Evolutionary conservation across 2,329 filamentous ascomycete species (phyloP).

Genomic region (Aspergillus aculeatus): DNA sequence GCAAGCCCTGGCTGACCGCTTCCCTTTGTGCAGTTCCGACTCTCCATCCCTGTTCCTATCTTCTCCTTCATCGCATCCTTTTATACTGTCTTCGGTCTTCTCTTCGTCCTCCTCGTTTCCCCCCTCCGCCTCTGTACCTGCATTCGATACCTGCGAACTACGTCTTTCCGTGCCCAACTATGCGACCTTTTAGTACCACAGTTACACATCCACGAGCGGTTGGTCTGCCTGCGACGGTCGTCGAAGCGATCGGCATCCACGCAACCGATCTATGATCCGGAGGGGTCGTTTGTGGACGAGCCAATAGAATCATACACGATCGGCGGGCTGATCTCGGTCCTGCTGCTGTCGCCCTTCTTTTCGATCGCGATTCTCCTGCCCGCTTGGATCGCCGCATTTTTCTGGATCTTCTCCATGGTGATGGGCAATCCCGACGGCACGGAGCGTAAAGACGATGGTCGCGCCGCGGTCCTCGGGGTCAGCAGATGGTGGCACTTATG

Average conservation of each 20-base stretch:
- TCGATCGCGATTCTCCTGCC: conserved; percentile 57
- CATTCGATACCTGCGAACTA: conserved; percentile 43
- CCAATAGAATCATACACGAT: conserved; percentile 37
- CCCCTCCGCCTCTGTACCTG: conserved; percentile 56
- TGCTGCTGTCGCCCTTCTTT: conserved; percentile 56
- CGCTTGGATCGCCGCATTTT: conserved; percentile 59
- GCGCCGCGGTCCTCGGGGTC: conserved; percentile 58
- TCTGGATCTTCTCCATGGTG: conserved; percentile 62
- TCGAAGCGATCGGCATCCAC: conserved; percentile 27
- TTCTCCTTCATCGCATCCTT: conserved; percentile 55
- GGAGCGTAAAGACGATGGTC: conserved; percentile 60
- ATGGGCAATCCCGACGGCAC: conserved; percentile 62
- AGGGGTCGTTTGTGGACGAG: conserved; percentile 26
- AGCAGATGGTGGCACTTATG: conserved; percentile 61
- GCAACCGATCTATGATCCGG: conserved; percentile 41
- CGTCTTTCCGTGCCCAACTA: conserved; percentile 51
- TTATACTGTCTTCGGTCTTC: conserved; percentile 54
- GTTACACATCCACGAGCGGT: conserved; percentile 48
- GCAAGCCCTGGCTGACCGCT: conserved; percentile 15
- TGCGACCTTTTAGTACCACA: conserved; percentile 54
- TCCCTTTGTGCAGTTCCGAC: conserved; percentile 46
- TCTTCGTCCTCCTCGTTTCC: conserved; percentile 52
- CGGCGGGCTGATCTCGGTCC: conserved; percentile 49
- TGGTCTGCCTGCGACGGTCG: conserved; percentile 30
- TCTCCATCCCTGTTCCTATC: conserved; percentile 54